Base-by-base conservation (phyloP, 768 basidiomycete species). In the Xerocomus potaroensis region DNA sequence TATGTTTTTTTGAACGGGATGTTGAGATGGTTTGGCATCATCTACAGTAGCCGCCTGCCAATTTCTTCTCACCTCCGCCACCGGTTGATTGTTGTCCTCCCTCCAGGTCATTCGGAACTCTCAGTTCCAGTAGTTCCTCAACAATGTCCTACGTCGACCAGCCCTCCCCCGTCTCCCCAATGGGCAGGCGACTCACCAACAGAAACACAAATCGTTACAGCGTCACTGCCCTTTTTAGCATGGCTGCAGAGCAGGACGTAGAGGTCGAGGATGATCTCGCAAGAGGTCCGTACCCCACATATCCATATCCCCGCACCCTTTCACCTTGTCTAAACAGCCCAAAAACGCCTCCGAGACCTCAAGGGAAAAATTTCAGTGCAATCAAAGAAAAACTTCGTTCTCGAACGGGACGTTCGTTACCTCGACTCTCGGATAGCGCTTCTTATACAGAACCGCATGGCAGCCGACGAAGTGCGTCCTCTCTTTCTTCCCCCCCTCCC, bases 311-410 rank as follows among this genome's bases (percentile, higher is more conserved):
- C 21, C 16, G 1, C n/a, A 6, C 26, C 15, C n/a, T 9, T 24
- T 46, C 18, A 53, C 46, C 0, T 1, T 27, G 33, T 24, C 36
- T n/a, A 35, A 21, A 41, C 63, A 92, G 96, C 96, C 40, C 96
- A 99, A 74, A 97, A 95, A 69, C 91, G 95, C 38, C 74, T 99
- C 24, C 79, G 96, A 24, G 96, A 99, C 59, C 78, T 99, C 53
- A 99, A 99, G 72, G 81, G 86, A 22, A 89, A 93, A 63, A 99
- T 99, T 50, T 98, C 96, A 12, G 88, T 92, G 0, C 96, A 98
- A 71, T 94, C 91, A 45, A 99, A 99, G 79, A 98, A 97, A 82
- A 99, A 99, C 72, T 99, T 99, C 59, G 96, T 99, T 32, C 80
- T 99, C 10, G 96, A 99, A 67, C 86, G 96, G 36, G 96, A 99